Percentiles rank a stretch among this genome's conserved stretches.
Conservation (phyloP, 495 filamentous ascomycete genomes). For the Aspergillus avenaceus region DNA sequence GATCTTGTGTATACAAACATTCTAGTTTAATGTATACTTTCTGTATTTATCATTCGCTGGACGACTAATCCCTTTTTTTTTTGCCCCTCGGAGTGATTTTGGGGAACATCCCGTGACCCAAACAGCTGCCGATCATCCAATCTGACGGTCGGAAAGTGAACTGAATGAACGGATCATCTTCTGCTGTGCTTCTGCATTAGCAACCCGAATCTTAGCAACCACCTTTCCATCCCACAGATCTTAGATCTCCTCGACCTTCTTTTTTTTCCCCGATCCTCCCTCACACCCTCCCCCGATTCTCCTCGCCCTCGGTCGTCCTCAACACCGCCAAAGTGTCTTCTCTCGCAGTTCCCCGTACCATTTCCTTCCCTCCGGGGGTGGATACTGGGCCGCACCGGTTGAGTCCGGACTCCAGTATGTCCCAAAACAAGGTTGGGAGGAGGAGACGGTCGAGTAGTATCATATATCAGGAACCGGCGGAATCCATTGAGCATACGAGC, state of each 20-base stretch:
- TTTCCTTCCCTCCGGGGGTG: slow-evolving; percentile 74
- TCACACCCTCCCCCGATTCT: not conserved
- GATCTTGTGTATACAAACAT: not conserved
- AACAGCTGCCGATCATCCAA: slow-evolving; percentile 1
- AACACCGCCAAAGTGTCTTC: slow-evolving; percentile 87
- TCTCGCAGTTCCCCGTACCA: slow-evolving; percentile 71
- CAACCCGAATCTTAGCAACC: not conserved
- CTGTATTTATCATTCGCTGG: not conserved
- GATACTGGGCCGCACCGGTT: slow-evolving; percentile 56
- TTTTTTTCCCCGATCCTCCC: not conserved
- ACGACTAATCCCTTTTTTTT: not conserved
- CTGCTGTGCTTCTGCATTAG: not conserved
- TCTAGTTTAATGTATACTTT: not conserved
- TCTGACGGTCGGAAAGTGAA: slow-evolving; percentile 1
- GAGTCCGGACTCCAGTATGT: slow-evolving; percentile 51
- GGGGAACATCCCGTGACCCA: slow-evolving; percentile 1
- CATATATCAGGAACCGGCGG: slow-evolving; percentile 90
- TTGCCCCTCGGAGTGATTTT: not conserved
- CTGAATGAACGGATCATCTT: not conserved
- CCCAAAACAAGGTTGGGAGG: slow-evolving; percentile 59
- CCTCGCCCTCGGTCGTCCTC: slow-evolving; percentile 9
- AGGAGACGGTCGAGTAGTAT: slow-evolving; percentile 91
- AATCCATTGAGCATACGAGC: slow-evolving; percentile 91
- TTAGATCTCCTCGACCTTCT: not conserved
- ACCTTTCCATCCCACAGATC: not conserved